Base-by-base conservation (phyloP, 2,329 filamentous ascomycete species). In the Ophiostoma australiae region DNA sequence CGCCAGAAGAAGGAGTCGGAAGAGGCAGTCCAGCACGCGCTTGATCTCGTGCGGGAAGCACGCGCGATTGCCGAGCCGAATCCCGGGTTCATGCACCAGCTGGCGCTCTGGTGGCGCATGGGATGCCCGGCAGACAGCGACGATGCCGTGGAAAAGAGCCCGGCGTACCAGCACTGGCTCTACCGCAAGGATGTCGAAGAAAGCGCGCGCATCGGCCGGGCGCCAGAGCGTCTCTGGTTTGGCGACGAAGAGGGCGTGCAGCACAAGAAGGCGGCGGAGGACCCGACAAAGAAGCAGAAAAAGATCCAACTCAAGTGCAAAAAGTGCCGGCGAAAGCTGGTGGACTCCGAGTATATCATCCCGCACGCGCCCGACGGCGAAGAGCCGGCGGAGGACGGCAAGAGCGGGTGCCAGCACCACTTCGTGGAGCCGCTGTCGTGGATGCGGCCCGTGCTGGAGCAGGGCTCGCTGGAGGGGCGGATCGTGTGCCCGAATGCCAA, bases 351-450 rank as follows among this genome's bases (percentile, higher is more conserved):
- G 41, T 96, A 92, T 78, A 84, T 96, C 70, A 80, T 90, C 66
- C 81, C 86, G 1, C 93, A 96, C 79, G 81, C 75, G 75, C 81
- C 65, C 11, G 58, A 71, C 5, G 68, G 44, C 23, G 10, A 44
- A n/a, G 69, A 72, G 31, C n/a, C 37, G 5, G 17, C n/a, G 68
- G 13, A 52, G 27, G n/a, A 15, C 68, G 37, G 37, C 39, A 67
- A 72, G 8, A 65, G n/a, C 6, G 41, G 76, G 41, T 99, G 95
- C 77, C 90, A 91, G 27, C 94, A 98, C 79, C 87, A 94, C 78
- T 98, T 97, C 80, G 81, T 98, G 74, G 93, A 98, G 77, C 93
- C 95, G 0, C 83, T 99, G 44, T 92, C 92, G 17, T 99, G 95
- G 95, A 99, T 99, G 95, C 89, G 91, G 7, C 83, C 89, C 0